Evolutionary conservation across 2,329 filamentous ascomycete genomes (phyloP), one percentile per base, ranked within the genome.

Genomic region (Fusarium palustre): DNA sequence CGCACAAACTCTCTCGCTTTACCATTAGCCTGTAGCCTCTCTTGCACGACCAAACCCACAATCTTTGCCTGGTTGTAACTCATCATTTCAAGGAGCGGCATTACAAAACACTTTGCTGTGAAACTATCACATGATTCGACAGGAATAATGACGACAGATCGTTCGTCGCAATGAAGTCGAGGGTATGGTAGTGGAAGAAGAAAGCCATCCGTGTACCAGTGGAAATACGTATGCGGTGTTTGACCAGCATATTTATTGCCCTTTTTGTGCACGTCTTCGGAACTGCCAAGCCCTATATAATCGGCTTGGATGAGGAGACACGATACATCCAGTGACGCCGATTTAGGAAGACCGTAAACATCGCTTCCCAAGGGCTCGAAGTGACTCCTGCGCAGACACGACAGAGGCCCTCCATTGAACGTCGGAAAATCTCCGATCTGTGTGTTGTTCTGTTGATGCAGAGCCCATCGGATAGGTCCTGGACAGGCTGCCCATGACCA

Each of bases 401-500:
- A 38, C n/a, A 58, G 3, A 3, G 30, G 15, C 5, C 6, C 46
- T 28, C 31, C 11, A 7, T 30, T 8, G n/a, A 3, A 3, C 7
- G 2, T 12, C 15, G 16, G 39, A 12, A 13, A 4, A 13, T 22
- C n/a, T 11, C 11, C n/a, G 24, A 25, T 25, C 7, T 25, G 24
- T 25, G 24, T 25, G 7, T 7, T 7, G 7, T 7, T 25, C 24
- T 7, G 24, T 7, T 25, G 24, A 25, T 25, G 4, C 24, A 25
- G 10, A 10, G 3, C 3, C 30, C 52, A 55, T 6, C 1, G 7
- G 1, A 59, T n/a, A 13, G 42, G 28, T 0, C 39, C 48, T 9
- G 39, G 31, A 2, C 34, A 55, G 5, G 41, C 18, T 2, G 33
- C 49, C 56, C 56, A 59, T 2, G 34, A 55, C 56, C 56, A 59